Evolutionary conservation across 306 rosid species (phyloP).

Genomic region (Cajanus cajan): DNA sequence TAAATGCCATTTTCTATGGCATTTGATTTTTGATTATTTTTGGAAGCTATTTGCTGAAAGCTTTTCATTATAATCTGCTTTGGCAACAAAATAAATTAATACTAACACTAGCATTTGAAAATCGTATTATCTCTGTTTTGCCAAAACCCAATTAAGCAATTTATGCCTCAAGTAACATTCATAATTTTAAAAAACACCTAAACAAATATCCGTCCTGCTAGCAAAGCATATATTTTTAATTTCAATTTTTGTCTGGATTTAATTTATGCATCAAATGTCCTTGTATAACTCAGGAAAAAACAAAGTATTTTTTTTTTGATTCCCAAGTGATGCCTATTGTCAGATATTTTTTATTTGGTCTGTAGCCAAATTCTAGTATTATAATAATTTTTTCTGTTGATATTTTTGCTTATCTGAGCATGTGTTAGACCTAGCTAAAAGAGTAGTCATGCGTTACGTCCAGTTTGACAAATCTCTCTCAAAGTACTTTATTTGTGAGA

Average conservation of each 20-base stretch:
- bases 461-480: constrained; percentile 16
- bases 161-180: constrained; percentile 1
- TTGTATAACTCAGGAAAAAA: neutral
- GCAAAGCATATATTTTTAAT: neutral
- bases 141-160: neutral
- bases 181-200: constrained; percentile 18
- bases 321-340: neutral
- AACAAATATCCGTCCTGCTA: constrained; percentile 7
- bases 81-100: neutral
- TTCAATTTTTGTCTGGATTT: neutral
- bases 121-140: constrained; percentile 3
- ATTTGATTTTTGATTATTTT: neutral
- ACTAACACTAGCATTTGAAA: neutral
- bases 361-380: neutral
- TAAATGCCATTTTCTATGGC: constrained; percentile 5
- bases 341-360: constrained; percentile 14
- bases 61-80: neutral
- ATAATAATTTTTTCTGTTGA: neutral
- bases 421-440: neutral
- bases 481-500: constrained; percentile 8
- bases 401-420: neutral
- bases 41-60: neutral
- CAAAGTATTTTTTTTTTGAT: neutral
- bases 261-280: constrained; percentile 5
- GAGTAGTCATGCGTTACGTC: neutral